These are phyloP conservation scores for Groenewaldozyma sp. DNA, from an alignment of 1,139 yeast species.

Conservation along the genomic window DNA sequence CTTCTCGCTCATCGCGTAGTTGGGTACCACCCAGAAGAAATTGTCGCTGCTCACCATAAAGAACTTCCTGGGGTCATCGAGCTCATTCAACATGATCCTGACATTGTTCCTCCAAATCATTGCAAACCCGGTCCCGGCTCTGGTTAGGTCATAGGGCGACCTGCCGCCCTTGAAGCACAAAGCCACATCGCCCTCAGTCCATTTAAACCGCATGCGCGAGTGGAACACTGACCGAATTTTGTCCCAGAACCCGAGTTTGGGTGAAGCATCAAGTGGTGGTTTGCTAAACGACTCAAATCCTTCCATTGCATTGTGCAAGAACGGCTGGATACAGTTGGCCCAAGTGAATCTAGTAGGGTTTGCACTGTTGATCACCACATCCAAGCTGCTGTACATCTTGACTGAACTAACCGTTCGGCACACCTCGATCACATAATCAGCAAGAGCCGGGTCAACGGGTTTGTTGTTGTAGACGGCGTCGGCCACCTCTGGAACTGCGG, in stretches of 20 bases:
- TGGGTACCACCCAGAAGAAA: slow-evolving; percentile 60
- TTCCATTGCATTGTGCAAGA: slow-evolving; percentile 70
- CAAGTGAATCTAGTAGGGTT: slow-evolving; percentile 65
- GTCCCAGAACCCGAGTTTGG: slow-evolving; percentile 75
- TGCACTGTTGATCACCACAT: slow-evolving; percentile 46
- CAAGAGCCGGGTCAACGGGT: slow-evolving; percentile 27
- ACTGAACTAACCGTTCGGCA: slow-evolving; percentile 73
- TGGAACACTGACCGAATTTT: slow-evolving; percentile 54
- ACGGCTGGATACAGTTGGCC: slow-evolving; percentile 83
- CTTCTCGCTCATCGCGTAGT: slow-evolving; percentile 28
- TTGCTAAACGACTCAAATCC: slow-evolving; percentile 78
- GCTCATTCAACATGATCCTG: slow-evolving; percentile 48
- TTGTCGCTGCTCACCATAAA: slow-evolving; percentile 56
- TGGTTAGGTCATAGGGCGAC: slow-evolving; percentile 66
- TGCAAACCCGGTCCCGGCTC: slow-evolving; percentile 68
- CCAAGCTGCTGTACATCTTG: slow-evolving; percentile 58
- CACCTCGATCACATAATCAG: slow-evolving; percentile 50
- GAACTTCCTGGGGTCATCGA: slow-evolving; percentile 53
- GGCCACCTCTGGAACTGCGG: slow-evolving; percentile 42
- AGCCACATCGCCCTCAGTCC: slow-evolving; percentile 43
- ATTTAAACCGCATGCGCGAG: slow-evolving; percentile 40
- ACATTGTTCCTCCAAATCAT: slow-evolving; percentile 70
- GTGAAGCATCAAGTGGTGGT: slow-evolving; percentile 76
- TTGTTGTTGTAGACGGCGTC: slow-evolving; percentile 17
- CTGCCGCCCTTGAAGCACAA: slow-evolving; percentile 58